phyloP scores from a whole-genome alignment of 1,139 yeast species.

The Sugiyamaella sp. region DNA sequence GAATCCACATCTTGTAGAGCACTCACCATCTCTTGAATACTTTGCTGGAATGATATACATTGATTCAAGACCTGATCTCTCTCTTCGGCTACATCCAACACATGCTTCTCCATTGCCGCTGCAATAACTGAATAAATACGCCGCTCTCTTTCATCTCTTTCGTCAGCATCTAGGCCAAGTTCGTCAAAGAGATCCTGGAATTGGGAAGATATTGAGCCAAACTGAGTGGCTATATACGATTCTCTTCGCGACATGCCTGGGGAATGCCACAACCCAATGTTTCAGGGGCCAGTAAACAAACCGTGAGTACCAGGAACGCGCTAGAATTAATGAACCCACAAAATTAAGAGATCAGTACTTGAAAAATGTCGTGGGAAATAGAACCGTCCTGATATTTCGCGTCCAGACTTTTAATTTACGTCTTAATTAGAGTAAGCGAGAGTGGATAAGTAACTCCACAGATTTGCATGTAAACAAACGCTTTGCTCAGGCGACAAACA shows the following conservation, averaged over 20 bases:
- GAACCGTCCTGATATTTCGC: no score
- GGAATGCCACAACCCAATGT: neutral
- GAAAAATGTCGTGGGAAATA: no score
- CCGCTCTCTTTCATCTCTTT: conserved; percentile 39
- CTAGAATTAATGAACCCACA: no score
- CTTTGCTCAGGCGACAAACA: no score
- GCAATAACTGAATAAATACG: conserved; percentile 38
- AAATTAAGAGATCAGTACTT: no score
- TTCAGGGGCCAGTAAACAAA: no score
- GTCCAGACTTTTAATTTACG: no score
- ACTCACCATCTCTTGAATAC: conserved; percentile 34
- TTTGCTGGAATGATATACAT: conserved; percentile 35
- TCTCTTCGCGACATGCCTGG: conserved; percentile 31
- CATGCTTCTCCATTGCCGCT: conserved; percentile 39
- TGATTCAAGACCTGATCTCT: conserved; percentile 34
- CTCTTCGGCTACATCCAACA: conserved; percentile 37
- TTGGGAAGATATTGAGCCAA: conserved; percentile 35
- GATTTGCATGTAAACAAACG: no score
- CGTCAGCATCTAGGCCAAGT: conserved; percentile 38
- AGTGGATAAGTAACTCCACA: no score
- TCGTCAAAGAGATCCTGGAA: conserved; percentile 43
- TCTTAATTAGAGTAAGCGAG: no score
- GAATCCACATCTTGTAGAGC: conserved; percentile 38
- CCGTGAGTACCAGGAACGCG: no score
- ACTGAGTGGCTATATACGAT: conserved; percentile 39